These are phyloP conservation scores for Tubosaeta sp. DNA, from an alignment of 768 basidiomycete species.

Conservation along the genomic window DNA sequence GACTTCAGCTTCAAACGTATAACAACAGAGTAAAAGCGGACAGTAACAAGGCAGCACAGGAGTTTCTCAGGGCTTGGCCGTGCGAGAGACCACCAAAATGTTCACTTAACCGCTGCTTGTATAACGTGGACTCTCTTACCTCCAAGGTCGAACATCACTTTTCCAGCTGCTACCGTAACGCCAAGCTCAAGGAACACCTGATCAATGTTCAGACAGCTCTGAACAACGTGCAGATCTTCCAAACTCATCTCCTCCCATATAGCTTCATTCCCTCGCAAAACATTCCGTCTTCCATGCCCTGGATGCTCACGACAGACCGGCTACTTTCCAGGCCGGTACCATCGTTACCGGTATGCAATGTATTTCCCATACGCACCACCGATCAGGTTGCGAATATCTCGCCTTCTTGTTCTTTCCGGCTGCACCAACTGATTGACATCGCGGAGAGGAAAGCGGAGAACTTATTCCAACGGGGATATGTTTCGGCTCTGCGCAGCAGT, in stretches of 20 bases:
- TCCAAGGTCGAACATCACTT: background rate
- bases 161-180: background rate
- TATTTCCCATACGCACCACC: too few relatives aligned
- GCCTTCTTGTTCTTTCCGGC: background rate
- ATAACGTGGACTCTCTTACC: background rate
- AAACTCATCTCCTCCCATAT: background rate
- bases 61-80: background rate
- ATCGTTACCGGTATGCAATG: too few relatives aligned
- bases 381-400: background rate
- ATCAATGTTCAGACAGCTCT: background rate
- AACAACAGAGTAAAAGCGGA: conserved; percentile 1
- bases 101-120: background rate
- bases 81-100: background rate
- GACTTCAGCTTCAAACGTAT: background rate
- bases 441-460: background rate
- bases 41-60: background rate
- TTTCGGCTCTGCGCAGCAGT: background rate
- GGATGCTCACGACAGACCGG: background rate
- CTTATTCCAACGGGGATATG: background rate
- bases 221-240: background rate
- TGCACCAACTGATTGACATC: background rate
- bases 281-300: background rate
- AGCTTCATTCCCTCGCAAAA: background rate
- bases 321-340: background rate
- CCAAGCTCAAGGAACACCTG: background rate